phyloP scores from a whole-genome alignment of 805 yeast genomes.

The Ogataea salicorniae region DNA sequence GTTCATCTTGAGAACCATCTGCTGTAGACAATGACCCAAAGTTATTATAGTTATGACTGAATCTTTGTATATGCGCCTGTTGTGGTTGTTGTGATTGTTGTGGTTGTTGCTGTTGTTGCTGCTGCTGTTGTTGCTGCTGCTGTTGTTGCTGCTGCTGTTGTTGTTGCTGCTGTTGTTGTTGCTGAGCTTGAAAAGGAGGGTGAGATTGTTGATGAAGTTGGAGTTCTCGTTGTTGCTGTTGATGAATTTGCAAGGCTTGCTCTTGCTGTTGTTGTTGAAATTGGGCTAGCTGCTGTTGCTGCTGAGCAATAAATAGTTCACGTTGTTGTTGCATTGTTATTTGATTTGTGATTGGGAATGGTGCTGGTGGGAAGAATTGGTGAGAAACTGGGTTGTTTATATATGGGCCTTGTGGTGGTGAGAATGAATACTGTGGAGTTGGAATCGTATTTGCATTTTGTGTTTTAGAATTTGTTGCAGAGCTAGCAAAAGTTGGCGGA shows the following conservation, averaged over 20 bases:
- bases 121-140: constrained; percentile 12
- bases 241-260: constrained; percentile 26
- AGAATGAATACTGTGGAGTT: constrained; percentile 13
- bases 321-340: constrained; percentile 5
- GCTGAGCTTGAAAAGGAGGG: not conserved
- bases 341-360: constrained; percentile 3
- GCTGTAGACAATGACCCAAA: constrained; percentile 24
- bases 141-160: constrained; percentile 12
- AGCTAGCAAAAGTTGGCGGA: constrained; percentile 12
- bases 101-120: constrained; percentile 9
- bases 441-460: not conserved
- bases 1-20: constrained; percentile 27
- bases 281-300: constrained; percentile 40
- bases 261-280: constrained; percentile 65
- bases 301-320: constrained; percentile 8
- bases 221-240: constrained; percentile 2
- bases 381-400: constrained; percentile 1
- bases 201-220: constrained; percentile 13
- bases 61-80: constrained; percentile 15
- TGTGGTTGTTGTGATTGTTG: constrained; percentile 9
- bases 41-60: constrained; percentile 18
- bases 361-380: constrained; percentile 5
- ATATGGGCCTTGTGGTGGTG: constrained; percentile 11
- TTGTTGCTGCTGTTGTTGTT: constrained; percentile 12
- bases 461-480: not conserved